Evolutionary conservation across 208 protist genomes (phyloP), one percentile per base, ranked within the genome.

Genomic region (Leishmania turanica): DNA sequence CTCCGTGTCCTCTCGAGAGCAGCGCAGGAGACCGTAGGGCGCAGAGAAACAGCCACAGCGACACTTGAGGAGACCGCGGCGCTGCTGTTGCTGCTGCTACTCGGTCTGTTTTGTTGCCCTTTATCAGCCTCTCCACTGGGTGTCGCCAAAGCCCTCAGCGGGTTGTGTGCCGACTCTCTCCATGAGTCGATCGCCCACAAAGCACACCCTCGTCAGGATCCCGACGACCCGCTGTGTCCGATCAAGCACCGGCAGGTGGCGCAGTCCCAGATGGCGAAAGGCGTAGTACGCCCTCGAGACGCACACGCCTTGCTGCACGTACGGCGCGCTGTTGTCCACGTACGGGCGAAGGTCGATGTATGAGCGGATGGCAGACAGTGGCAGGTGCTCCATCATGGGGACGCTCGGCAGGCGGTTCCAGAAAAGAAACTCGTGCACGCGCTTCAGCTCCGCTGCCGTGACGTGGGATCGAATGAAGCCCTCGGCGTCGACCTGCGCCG

Each of bases 171-270:
- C 62, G 17, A 90, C 80, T 70, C 80, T 85, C 81, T 94, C 89
- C 64, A 90, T 81, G 83, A 94, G 79, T 27, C 89, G 85, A 77
- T 95, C 89, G 21, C 83, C 89, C 9, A 93, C 84, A 60, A 97
- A 87, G 77, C 93, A 93, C 62, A 90, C 91, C 34, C 95, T 84
- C 3, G 95, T 95, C 49, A 98, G 81, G 31, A 98, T 95, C 40
- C 95, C 95, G 6, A 94, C 83, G 4, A 98, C 88, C 62, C 75
- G 81, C 70, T 91, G 47, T n/a, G 79, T 78, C n/a, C 81, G 66
- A 79, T 96, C 82, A 21, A 96, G 83, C 75, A 98, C 92, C 19
- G 92, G 87, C 54, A 98, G 79, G 68, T 97, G 95, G 31, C 95
- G 90, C 68, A 98, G 87, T 2, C 91, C 93, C 54, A 97, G 80